A percentile compares a stretch with the other conserved stretches of the same genome.
Conservation (phyloP, 345 rosid genomes). For the Psidium friedrichsthalianum region DNA sequence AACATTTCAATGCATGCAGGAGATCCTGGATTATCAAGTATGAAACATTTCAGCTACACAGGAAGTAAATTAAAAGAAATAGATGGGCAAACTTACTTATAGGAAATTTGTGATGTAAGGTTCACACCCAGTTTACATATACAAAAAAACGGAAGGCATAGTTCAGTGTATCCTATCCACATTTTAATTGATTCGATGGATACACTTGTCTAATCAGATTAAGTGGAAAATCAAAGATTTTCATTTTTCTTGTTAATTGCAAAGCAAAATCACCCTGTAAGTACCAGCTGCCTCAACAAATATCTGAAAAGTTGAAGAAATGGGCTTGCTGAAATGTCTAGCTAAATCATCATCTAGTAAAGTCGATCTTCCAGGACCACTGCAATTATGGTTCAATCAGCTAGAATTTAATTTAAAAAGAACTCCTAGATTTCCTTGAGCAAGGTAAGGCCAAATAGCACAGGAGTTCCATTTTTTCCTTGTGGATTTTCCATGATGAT, state of each 20-base stretch:
- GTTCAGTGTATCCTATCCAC: not conserved
- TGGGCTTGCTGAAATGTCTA: not conserved
- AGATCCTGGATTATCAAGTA: slow-evolving; percentile 41
- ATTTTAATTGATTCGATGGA: not conserved
- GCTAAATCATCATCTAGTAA: not conserved
- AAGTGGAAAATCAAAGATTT: not conserved
- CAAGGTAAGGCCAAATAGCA: not conserved
- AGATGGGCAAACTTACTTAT: not conserved
- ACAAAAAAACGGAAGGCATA: not conserved
- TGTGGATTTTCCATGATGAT: not conserved
- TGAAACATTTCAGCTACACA: not conserved
- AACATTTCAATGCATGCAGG: slow-evolving; percentile 49
- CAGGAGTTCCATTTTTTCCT: not conserved
- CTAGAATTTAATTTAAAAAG: not conserved
- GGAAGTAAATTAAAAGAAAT: not conserved
- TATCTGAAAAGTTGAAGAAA: not conserved
- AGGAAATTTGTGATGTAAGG: not conserved
- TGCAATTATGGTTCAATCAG: not conserved
- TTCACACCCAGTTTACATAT: not conserved
- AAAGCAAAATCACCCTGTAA: not conserved
- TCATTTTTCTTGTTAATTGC: not conserved
- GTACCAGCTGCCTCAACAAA: not conserved
- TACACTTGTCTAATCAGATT: not conserved
- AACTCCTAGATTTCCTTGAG: not conserved
- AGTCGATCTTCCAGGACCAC: not conserved